Evolutionary conservation across 495 filamentous ascomycete species (phyloP).

Genomic region (Xylaria scruposa): DNA sequence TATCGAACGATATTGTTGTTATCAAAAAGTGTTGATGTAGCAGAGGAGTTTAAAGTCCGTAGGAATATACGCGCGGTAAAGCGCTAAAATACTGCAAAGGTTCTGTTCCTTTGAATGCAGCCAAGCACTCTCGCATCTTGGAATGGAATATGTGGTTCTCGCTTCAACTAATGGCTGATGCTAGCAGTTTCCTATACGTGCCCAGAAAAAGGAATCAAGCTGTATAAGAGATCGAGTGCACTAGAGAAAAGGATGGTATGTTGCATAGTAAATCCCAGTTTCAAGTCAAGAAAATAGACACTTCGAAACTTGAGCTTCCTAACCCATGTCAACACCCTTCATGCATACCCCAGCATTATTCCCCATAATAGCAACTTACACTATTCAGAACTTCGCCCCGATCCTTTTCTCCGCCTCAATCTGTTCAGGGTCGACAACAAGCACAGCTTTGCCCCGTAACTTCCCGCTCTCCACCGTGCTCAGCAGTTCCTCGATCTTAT

Average conservation of each 20-base stretch:
- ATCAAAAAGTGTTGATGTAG: neutral
- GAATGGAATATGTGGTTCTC: neutral
- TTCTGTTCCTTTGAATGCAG: neutral
- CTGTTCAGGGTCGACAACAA: slow-evolving; percentile 53
- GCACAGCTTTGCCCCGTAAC: slow-evolving; percentile 61
- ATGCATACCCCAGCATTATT: neutral
- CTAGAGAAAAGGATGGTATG: neutral
- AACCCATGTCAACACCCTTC: neutral
- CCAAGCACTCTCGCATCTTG: neutral
- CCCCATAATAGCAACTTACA: neutral
- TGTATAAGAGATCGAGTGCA: neutral
- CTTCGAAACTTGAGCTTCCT: neutral
- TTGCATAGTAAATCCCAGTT: neutral
- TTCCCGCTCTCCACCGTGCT: slow-evolving; percentile 57
- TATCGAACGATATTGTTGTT: neutral
- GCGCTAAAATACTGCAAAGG: neutral
- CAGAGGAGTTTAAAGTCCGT: neutral
- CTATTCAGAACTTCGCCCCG: slow-evolving; percentile 25
- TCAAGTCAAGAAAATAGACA: slow-evolving; percentile 10
- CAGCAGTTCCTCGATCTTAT: slow-evolving; percentile 56
- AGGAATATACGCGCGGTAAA: slow-evolving; percentile 8
- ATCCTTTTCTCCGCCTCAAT: slow-evolving; percentile 35
- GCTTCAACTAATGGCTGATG: neutral
- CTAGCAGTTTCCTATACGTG: neutral
- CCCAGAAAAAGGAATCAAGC: too few relatives aligned